Conservation (phyloP, 78 protist genomes). For the Thecamonas trahens region DNA sequence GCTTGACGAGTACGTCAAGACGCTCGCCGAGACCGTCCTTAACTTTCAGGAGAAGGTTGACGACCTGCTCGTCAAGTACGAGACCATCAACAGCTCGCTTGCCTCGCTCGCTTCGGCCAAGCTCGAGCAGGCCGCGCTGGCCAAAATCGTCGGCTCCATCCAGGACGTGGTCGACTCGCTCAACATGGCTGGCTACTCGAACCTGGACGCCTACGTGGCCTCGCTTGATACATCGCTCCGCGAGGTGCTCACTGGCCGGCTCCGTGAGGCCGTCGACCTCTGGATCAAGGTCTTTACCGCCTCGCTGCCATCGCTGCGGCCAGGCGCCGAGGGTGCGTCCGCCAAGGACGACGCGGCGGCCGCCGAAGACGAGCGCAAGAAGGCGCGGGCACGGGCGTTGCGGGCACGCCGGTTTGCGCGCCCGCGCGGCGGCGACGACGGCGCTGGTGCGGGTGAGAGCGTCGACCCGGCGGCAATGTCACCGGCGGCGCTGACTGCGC, state of each 20-base stretch:
- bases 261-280: constrained; percentile 28
- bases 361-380: background rate
- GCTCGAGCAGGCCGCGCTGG: background rate
- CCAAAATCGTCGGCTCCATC: background rate
- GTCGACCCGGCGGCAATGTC: no score
- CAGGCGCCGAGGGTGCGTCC: background rate
- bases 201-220: constrained; percentile 66
- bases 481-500: no score
- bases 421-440: background rate
- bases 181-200: constrained; percentile 43
- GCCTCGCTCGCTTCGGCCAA: background rate
- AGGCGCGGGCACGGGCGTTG: background rate
- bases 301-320: background rate
- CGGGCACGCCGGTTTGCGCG: background rate
- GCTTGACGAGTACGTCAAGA: background rate
- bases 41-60: constrained; percentile 51
- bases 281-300: constrained; percentile 52
- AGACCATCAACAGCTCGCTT: constrained; percentile 16
- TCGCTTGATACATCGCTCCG: constrained; percentile 44
- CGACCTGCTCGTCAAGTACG: constrained; percentile 17
- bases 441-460: no score
- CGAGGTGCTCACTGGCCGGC: constrained; percentile 34
- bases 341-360: background rate
- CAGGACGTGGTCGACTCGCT: constrained; percentile 73
- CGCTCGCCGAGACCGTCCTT: constrained; percentile 12